Base-by-base conservation (phyloP, 2,329 filamentous ascomycete species). In the Aureobasidium sp. region DNA sequence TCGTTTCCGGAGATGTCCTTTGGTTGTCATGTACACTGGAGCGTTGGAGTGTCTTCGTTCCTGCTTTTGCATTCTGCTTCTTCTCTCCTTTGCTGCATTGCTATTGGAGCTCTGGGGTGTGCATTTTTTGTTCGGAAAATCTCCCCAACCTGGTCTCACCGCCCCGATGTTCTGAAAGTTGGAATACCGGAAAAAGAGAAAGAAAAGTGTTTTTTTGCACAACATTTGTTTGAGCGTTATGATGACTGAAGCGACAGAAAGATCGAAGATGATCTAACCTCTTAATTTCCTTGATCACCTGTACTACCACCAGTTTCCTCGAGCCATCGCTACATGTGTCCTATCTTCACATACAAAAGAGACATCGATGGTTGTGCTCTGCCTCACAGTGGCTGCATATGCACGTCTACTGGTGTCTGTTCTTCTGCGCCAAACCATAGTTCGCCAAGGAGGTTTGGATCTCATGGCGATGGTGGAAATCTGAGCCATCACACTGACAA, bases 41-140 rank as follows among this genome's bases (percentile, higher is more conserved):
- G 55, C 55, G 55, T 20, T 59, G 55, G 55, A 29, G 20, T 36
- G 26, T 59, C n/a, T 32, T 57, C 24, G n/a, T 44, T 34, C n/a
- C n/a, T 24, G 6, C 5, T 37, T 37, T 32, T n/a, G 34, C 50
- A 24, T 55, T 3, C 32, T 41, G 37, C 37, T 55, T 37, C 13
- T 41, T 29, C 20, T 43, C 36, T 29, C 36, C 26, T 10, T 39
- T 43, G 51, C 51, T 59, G 55, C 55, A 59, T 59, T 29, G 41
- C 55, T 39, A 24, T 32, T 3, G 55, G 55, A 59, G 55, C 55
- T 47, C 32, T 37, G 29, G 55, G 39, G 34, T 52, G 50, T 39
- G 20, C 17, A 17, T 29, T 26, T 12, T 20, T 29, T 17, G 26
- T 52, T 27, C 2, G 32, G 50, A 15, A 15, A 50, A 15, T 27